Evolutionary conservation across 306 rosid genomes (phyloP).

Genomic region (Adenanthera pavonina): DNA sequence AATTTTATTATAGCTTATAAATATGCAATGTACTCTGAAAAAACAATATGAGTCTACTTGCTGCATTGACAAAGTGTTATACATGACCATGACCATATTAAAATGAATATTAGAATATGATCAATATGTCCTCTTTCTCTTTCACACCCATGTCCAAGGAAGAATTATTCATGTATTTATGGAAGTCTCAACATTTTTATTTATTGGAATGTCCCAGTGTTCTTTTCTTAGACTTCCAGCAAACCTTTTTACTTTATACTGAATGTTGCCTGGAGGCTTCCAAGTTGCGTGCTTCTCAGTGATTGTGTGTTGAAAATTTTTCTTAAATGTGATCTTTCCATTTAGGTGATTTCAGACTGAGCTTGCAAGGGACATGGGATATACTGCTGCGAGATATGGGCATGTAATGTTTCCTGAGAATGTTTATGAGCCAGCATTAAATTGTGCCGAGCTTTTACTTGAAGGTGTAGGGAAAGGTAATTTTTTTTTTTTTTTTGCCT

Average conservation of each 20-base stretch:
- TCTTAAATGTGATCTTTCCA: slow-evolving; percentile 52
- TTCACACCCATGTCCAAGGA: neutral
- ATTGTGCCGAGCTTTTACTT: slow-evolving; percentile 92
- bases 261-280: slow-evolving; percentile 23
- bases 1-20: neutral
- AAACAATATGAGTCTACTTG: slow-evolving; percentile 5
- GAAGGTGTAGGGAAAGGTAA: slow-evolving; percentile 89
- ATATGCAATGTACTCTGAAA: neutral
- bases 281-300: slow-evolving; percentile 20
- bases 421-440: slow-evolving; percentile 87
- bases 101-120: neutral
- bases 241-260: slow-evolving; percentile 8
- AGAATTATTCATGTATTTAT: neutral
- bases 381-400: slow-evolving; percentile 92
- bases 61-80: neutral
- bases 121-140: neutral
- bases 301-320: slow-evolving; percentile 53
- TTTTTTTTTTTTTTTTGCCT: slow-evolving; percentile 6
- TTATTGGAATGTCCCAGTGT: neutral
- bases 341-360: slow-evolving; percentile 95
- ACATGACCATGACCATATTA: neutral
- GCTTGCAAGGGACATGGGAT: slow-evolving; percentile 95
- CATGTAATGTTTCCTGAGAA: slow-evolving; percentile 99
- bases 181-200: neutral
- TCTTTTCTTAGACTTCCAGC: neutral